Conservation (phyloP, 1,284 basidiomycete genomes). For the Waitea zeae region DNA sequence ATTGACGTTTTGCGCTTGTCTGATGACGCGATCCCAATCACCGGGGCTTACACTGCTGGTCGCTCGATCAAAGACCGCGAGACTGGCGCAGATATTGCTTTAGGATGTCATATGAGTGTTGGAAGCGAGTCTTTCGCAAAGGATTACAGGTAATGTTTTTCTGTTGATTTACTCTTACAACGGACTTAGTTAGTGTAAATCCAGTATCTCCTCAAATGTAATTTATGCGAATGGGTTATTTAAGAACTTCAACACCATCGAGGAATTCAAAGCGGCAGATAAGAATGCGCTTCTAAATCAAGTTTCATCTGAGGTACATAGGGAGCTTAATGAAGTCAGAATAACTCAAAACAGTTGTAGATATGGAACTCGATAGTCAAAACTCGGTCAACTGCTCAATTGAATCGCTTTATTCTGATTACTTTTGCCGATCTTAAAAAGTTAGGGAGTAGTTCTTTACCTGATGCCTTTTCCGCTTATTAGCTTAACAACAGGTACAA, state of each 20-base stretch:
- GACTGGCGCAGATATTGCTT: slow-evolving; percentile 42
- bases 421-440: slow-evolving; percentile 97
- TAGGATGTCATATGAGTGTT: slow-evolving; percentile 42
- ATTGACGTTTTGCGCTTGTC: slow-evolving; percentile 81
- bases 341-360: slow-evolving; percentile 16
- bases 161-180: slow-evolving; percentile 13
- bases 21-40: slow-evolving; percentile 50
- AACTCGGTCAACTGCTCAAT: slow-evolving; percentile 28
- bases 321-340: slow-evolving; percentile 1
- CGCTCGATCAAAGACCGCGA: slow-evolving; percentile 60
- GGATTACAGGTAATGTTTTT: slow-evolving; percentile 8
- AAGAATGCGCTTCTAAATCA: slow-evolving; percentile 74
- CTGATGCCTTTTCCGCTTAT: too few relatives aligned
- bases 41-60: slow-evolving; percentile 57
- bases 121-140: slow-evolving; percentile 40
- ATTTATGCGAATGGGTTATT: slow-evolving; percentile 42
- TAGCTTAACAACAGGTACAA: slow-evolving; percentile 51
- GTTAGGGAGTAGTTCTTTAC: slow-evolving; percentile 18
- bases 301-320: slow-evolving; percentile 37
- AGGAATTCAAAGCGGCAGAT: slow-evolving; percentile 84
- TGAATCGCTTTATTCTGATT: slow-evolving; percentile 77
- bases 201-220: slow-evolving; percentile 23
- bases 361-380: slow-evolving; percentile 45
- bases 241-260: slow-evolving; percentile 93
- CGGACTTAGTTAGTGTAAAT: not conserved